Base-by-base conservation (phyloP, 129 eudicot species). In the Arctium lappa region DNA sequence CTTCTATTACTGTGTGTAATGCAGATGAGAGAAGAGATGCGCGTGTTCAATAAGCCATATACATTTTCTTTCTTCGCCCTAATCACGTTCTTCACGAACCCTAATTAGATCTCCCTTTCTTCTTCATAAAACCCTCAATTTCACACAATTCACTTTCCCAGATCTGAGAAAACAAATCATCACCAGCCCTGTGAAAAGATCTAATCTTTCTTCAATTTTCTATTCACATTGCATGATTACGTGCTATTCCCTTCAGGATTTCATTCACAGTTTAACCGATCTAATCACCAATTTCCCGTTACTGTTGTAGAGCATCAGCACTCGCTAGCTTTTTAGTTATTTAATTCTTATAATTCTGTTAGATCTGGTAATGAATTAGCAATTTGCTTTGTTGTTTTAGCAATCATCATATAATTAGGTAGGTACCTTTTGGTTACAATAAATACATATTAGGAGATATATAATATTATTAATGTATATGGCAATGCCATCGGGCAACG, bases 401-500 rank as follows among this genome's bases (percentile, higher is more conserved):
- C 44, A 79, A 39, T 66, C 37, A 40, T 53, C 27, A 15, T 53
- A 11, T 50, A 50, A 37, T 1, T 38, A 40, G 36, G 13, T 34
- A 31, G 37, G 13, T 74, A 79, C 65, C 69, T 7, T 36, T 66
- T 8, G 44, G 6, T 40, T 37, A 34, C 63, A 42, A 79, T 66
- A 66, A 4, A 79, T 66, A 66, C 5, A 13, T 38, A 3, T 68
- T 27, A 36, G 22, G 5, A 74, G 18, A 22, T 27, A 50, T 44
- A 18, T 32, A 16, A 60, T 10, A 30, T 6, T 79, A n/a, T 83
- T 13, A 30, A 78, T 80, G 33, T 63, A 73, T 38, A 86, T 89
- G 92, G 90, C 95, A 87, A 85, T 91, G 94, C 89, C 86, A 69
- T 85, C 91, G 63, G 89, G 84, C 16, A 83, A 86, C 85, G 76